A percentile compares a stretch with the other conserved stretches of the same genome.
Conservation (phyloP, 2,329 filamentous ascomycete genomes). For the Podosphaera xanthii region DNA sequence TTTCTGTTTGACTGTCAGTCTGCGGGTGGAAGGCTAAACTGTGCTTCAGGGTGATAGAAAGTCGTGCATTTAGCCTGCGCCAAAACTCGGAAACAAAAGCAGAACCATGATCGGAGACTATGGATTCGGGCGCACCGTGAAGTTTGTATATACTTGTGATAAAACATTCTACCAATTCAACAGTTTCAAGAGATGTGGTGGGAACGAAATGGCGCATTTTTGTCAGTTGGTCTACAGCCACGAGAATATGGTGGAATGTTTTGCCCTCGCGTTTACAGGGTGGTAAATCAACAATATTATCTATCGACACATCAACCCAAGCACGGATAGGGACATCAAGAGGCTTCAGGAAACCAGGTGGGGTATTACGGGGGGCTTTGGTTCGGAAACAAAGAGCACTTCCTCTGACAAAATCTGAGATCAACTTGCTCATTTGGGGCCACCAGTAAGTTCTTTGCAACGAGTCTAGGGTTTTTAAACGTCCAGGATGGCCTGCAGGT, state of each 20-base stretch:
- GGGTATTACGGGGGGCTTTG: too few species aligned
- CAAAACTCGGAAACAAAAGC: neutral
- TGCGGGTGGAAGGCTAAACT: too few species aligned
- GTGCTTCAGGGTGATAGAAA: too few species aligned
- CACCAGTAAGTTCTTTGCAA: neutral
- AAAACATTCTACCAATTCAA: too few species aligned
- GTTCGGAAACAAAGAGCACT: too few species aligned
- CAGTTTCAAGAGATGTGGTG: too few species aligned
- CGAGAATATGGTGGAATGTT: neutral
- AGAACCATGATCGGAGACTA: conserved; percentile 5
- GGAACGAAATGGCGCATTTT: neutral
- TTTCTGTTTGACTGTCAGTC: too few species aligned
- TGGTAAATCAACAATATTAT: neutral
- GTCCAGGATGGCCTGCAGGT: neutral
- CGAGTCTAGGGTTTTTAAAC: neutral
- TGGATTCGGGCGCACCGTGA: conserved; percentile 1
- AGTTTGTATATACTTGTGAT: neutral
- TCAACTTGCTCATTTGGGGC: neutral
- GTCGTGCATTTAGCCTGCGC: too few species aligned
- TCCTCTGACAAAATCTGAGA: neutral
- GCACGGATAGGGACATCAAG: too few species aligned
- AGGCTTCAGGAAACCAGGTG: too few species aligned
- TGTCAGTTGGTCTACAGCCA: neutral
- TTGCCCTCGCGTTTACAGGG: neutral
- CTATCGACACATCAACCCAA: too few species aligned